Base-by-base conservation (phyloP, 768 basidiomycete genomes). In the Leucosporidium yakuticum region DNA sequence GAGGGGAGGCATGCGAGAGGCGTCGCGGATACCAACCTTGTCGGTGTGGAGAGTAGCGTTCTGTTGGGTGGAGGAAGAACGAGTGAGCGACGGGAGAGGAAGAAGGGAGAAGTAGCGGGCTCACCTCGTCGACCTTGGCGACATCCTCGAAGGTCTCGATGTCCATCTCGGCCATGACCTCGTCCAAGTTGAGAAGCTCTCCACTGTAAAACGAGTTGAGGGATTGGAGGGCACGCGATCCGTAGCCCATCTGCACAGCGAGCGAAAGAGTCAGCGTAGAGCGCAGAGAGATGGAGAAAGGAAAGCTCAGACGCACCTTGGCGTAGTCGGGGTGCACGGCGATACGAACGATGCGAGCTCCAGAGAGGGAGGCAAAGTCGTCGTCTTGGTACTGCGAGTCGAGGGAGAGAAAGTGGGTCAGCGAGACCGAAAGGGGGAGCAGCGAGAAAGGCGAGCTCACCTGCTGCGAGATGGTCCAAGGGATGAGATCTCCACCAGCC, bases 261-360 rank as follows among this genome's bases (percentile, higher is more conserved):
- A 44, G 59, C 4, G 6, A 17, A 4, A 29, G 39, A 15, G 14
- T 62, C 23, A 49, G 29, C 44, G 23, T 27, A 6, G 19, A 32
- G 9, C 11, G 14, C 21, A 17, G 39, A 29, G 21, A n/a, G 64
- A n/a, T 34, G 20, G 31, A 48, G 49, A 59, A 50, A 34, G 32
- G 51, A 61, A 21, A 36, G n/a, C 44, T n/a, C 31, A 23, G 8
- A 82, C 88, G 76, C 72, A 93, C 92, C 74, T 86, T 88, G 49
- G 89, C 86, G 76, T 95, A 95, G 77, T 98, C 94, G 0, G 96
- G 96, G 80, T 96, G 93, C 36, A 90, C 91, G 36, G 96, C 95
- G 61, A 99, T 87, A 65, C 96, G 82, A 21, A 99, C 94, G 29
- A 99, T 81, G 57, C 96, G 82, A 9, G 89, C 95, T 0, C 96